These are phyloP conservation scores for Neurospora sp. DNA, from an alignment of 495 filamentous ascomycete genomes.

Conservation along the genomic window DNA sequence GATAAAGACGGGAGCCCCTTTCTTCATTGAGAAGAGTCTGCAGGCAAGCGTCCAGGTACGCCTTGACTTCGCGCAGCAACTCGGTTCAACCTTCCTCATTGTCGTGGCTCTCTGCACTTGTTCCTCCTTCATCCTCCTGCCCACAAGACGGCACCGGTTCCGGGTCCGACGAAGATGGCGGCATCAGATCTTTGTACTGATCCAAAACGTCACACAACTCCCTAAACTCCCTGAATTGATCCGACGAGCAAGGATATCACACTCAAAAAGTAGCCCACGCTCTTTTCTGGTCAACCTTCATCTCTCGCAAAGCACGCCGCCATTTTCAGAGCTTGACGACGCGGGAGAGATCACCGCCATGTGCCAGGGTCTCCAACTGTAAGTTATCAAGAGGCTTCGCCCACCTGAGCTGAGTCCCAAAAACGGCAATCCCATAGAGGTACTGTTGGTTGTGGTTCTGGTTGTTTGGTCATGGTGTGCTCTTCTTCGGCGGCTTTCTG, in stretches of 20 bases:
- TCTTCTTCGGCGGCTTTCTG: background rate
- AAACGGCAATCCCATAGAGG: background rate
- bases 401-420: background rate
- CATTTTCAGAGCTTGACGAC: background rate
- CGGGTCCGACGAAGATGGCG: background rate
- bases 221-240: background rate
- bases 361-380: background rate
- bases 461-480: background rate
- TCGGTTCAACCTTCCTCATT: background rate
- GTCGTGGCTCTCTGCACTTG: background rate
- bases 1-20: no score
- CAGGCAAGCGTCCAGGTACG: background rate
- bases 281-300: background rate
- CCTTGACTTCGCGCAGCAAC: background rate
- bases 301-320: background rate
- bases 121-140: background rate
- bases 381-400: background rate
- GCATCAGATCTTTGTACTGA: background rate
- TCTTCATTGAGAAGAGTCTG: background rate
- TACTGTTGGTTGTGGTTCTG: background rate
- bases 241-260: background rate
- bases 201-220: background rate
- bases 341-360: background rate
- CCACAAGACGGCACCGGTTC: background rate
- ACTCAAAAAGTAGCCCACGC: background rate